Conservation (phyloP, 495 filamentous ascomycete genomes). For the Aspergillus indologenus region DNA sequence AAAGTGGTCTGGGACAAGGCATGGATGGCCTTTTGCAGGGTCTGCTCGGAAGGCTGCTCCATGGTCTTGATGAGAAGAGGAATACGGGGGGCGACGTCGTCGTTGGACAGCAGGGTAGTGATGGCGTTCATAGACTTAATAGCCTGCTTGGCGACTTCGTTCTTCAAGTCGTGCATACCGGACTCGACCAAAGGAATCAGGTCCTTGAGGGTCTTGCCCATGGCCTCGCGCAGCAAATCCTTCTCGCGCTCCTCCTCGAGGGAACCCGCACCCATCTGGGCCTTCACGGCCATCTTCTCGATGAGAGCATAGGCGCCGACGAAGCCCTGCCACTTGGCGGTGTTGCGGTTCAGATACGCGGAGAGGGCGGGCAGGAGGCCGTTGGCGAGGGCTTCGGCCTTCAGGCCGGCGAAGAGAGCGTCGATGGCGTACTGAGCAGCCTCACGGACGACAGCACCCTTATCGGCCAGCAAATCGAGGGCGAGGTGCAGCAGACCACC, state of each 20-base stretch:
- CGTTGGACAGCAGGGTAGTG: conserved; percentile 89
- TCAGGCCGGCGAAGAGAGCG: conserved; percentile 74
- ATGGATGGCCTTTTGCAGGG: conserved; percentile 91
- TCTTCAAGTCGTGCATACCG: conserved; percentile 95
- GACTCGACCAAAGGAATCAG: conserved; percentile 89
- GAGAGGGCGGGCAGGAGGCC: conserved; percentile 72
- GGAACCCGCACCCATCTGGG: conserved; percentile 75
- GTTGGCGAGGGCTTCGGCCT: conserved; percentile 74
- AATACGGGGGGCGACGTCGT: conserved; percentile 91
- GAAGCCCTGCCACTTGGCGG: conserved; percentile 93
- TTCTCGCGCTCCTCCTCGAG: conserved; percentile 79
- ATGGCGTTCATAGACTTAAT: conserved; percentile 86
- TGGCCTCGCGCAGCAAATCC: conserved; percentile 81
- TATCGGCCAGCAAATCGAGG: conserved; percentile 86
- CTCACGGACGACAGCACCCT: conserved; percentile 82
- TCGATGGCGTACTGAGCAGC: conserved; percentile 93
- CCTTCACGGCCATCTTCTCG: conserved; percentile 88
- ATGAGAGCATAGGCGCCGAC: conserved; percentile 80
- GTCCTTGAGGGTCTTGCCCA: conserved; percentile 87
- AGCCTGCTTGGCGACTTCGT: conserved; percentile 84
- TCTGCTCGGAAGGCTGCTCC: conserved; percentile 87
- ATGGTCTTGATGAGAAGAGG: conserved; percentile 92
- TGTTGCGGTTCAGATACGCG: conserved; percentile 70
- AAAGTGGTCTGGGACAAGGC: conserved; percentile 98
- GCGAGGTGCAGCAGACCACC: conserved; percentile 68